Evolutionary conservation across 345 rosid species (phyloP).

Genomic region (Corchorus olitorius): DNA sequence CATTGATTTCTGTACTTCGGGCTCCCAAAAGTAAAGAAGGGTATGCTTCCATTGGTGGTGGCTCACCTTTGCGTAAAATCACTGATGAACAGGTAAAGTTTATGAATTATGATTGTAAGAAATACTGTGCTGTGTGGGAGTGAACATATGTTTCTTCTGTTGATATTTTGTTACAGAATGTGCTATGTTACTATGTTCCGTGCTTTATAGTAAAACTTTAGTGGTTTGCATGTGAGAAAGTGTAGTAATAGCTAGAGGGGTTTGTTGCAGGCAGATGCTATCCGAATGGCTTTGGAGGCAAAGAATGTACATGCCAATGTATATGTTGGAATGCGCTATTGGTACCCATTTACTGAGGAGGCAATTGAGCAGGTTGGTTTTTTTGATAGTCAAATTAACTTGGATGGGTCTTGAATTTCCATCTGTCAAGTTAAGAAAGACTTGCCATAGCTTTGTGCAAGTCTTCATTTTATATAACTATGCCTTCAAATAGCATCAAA

Average conservation of each 20-base stretch:
- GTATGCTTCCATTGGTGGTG: conserved; percentile 97
- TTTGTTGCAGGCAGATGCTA: conserved; percentile 65
- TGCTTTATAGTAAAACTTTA: not conserved
- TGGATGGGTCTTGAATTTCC: not conserved
- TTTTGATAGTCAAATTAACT: not conserved
- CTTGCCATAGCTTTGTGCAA: not conserved
- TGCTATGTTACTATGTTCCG: not conserved
- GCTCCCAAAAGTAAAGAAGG: conserved; percentile 96
- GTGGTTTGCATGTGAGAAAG: not conserved
- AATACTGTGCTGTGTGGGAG: not conserved
- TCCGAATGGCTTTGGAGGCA: conserved; percentile 58
- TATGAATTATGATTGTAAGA: not conserved
- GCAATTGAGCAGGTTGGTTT: conserved; percentile 73
- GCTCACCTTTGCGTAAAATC: conserved; percentile 85
- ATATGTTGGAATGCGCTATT: conserved; percentile 90
- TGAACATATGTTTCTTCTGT: not conserved
- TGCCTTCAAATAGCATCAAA: conserved; percentile 7
- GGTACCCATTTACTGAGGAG: conserved; percentile 94
- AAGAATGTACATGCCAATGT: conserved; percentile 64
- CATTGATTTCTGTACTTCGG: conserved; percentile 75
- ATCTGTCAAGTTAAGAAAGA: not conserved
- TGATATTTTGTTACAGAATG: not conserved
- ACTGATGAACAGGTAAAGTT: conserved; percentile 74
- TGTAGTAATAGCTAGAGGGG: conserved; percentile 2
- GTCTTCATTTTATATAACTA: not conserved